Evolutionary conservation across 2,329 filamentous ascomycete genomes (phyloP).

Genomic region (Stachybotrys elegans): DNA sequence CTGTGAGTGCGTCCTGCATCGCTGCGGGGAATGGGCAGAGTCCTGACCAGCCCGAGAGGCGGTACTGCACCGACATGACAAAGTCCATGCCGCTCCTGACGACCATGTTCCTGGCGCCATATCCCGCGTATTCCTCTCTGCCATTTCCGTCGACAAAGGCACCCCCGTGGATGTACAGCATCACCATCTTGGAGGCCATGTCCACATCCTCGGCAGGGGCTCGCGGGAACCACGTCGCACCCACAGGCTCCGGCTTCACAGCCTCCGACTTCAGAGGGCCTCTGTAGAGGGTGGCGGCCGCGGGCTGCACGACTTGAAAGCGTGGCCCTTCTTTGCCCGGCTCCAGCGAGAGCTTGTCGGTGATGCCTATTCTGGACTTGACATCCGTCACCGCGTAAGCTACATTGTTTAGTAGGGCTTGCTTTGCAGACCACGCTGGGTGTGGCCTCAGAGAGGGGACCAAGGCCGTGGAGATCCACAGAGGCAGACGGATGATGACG

Average conservation of each 20-base stretch:
- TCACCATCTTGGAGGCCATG: neutral
- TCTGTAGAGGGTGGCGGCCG: conserved; percentile 6
- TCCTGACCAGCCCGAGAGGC: conserved; percentile 14
- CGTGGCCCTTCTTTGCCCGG: conserved; percentile 13
- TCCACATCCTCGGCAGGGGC: neutral
- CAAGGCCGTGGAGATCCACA: neutral
- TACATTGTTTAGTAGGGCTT: neutral
- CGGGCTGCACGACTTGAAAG: conserved; percentile 12
- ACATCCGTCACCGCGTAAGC: neutral
- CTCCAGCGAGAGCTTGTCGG: conserved; percentile 15
- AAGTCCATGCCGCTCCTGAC: conserved; percentile 9
- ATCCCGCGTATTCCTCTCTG: conserved; percentile 19
- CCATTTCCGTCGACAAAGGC: conserved; percentile 23
- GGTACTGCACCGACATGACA: conserved; percentile 23
- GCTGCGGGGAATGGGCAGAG: conserved; percentile 21
- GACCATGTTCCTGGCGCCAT: conserved; percentile 16
- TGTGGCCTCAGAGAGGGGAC: neutral
- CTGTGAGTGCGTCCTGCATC: conserved; percentile 24
- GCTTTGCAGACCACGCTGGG: neutral
- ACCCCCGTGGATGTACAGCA: conserved; percentile 26
- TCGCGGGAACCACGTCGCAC: conserved; percentile 13
- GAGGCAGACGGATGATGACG: neutral
- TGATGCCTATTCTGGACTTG: conserved; percentile 6
- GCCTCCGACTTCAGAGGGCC: conserved; percentile 5
- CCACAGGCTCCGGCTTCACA: conserved; percentile 10